phyloP scores from a whole-genome alignment of 208 protist species.

The Acanthamoeba triangularis region DNA sequence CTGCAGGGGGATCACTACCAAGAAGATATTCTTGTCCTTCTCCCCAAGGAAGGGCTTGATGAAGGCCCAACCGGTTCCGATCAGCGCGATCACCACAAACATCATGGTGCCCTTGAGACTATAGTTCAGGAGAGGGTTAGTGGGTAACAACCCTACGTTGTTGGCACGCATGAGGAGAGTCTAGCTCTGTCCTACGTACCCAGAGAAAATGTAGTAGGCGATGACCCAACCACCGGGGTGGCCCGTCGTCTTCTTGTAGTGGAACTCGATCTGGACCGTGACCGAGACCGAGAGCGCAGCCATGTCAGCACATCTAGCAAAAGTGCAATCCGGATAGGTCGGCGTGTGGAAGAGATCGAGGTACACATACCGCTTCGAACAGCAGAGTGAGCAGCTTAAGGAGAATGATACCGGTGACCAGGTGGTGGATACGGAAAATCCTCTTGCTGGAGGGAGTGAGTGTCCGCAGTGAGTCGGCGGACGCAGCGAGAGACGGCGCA shows the following conservation, averaged over 20 bases:
- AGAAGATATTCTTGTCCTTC: slow-evolving; percentile 92
- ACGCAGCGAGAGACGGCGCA: too few species aligned
- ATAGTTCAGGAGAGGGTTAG: background rate
- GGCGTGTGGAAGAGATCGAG: background rate
- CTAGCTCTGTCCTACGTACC: background rate
- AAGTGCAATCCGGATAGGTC: background rate
- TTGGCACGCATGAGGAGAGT: background rate
- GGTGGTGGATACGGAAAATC: slow-evolving; percentile 75
- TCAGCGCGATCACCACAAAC: slow-evolving; percentile 90
- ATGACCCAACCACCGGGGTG: slow-evolving; percentile 85
- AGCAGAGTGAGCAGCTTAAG: slow-evolving; percentile 86
- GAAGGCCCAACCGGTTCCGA: slow-evolving; percentile 92
- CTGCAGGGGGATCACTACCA: slow-evolving; percentile 80
- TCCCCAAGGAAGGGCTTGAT: slow-evolving; percentile 91
- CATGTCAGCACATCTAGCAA: too few species aligned
- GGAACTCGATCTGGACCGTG: slow-evolving; percentile 81
- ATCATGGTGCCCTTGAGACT: slow-evolving; percentile 90
- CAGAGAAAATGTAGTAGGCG: slow-evolving; percentile 89
- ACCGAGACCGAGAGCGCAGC: background rate
- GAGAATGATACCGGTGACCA: slow-evolving; percentile 78
- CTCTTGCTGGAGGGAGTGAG: background rate
- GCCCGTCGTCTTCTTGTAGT: slow-evolving; percentile 86
- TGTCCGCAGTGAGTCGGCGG: background rate
- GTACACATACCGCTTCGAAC: slow-evolving; percentile 79
- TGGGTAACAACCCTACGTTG: background rate